These are phyloP conservation scores for Colletotrichum magnum DNA, from an alignment of 2,329 filamentous ascomycete genomes.

Conservation along the genomic window DNA sequence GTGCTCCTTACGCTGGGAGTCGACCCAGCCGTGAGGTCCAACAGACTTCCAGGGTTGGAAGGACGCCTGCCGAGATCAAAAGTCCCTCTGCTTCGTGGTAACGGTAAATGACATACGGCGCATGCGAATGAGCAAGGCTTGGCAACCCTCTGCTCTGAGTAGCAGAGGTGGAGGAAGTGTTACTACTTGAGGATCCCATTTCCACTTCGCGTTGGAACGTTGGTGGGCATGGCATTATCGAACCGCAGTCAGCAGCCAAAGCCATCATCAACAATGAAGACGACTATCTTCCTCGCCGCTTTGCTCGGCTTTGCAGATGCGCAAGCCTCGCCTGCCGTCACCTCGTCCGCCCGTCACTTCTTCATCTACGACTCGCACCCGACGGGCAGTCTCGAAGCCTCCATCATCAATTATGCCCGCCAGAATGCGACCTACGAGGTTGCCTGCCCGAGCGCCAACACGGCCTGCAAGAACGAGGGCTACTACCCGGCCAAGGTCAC, in stretches of 20 bases:
- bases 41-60: neutral
- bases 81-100: neutral
- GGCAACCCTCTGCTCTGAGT: neutral
- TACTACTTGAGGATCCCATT: too few relatives aligned
- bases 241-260: too few relatives aligned
- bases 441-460: constrained; percentile 22
- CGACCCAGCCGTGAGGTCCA: too few relatives aligned
- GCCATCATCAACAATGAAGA: constrained; percentile 7
- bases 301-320: constrained; percentile 2
- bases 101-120: neutral
- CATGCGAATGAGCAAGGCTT: neutral
- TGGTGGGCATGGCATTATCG: too few relatives aligned
- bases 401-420: constrained; percentile 18
- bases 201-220: too few relatives aligned
- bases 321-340: constrained; percentile 12
- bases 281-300: neutral
- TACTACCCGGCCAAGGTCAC: constrained; percentile 31
- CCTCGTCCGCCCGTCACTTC: constrained; percentile 23
- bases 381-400: constrained; percentile 31
- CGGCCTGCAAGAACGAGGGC: constrained; percentile 20
- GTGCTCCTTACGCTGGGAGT: too few relatives aligned
- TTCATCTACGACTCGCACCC: constrained; percentile 33
- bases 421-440: constrained; percentile 17
- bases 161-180: too few relatives aligned
- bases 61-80: neutral